Evolutionary conservation across 495 filamentous ascomycete species (phyloP).

Genomic region (Hypoxylon perforatum): DNA sequence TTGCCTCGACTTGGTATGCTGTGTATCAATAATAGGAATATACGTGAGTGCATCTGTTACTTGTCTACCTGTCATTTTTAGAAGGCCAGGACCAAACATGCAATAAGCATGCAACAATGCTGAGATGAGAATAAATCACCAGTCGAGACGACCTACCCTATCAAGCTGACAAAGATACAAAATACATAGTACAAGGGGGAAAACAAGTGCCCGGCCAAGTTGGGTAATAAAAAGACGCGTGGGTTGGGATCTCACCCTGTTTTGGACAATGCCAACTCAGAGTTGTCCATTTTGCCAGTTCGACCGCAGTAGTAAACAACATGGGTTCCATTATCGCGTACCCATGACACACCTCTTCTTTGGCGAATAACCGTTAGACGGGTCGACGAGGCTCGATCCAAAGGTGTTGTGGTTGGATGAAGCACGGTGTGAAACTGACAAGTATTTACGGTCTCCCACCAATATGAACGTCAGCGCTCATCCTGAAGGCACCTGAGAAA

Average conservation of each 20-base stretch:
- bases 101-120: slow-evolving; percentile 36
- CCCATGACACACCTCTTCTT: slow-evolving; percentile 34
- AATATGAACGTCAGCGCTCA: slow-evolving; percentile 7
- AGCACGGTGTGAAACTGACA: slow-evolving; percentile 27
- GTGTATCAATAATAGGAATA: slow-evolving; percentile 20
- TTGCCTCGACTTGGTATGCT: slow-evolving; percentile 1
- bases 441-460: slow-evolving; percentile 17
- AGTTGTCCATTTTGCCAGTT: slow-evolving; percentile 37
- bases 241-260: slow-evolving; percentile 35
- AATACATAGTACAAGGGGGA: slow-evolving; percentile 6
- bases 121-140: slow-evolving; percentile 34
- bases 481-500: slow-evolving; percentile 8
- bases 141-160: slow-evolving; percentile 24
- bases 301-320: slow-evolving; percentile 35
- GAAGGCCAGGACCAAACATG: slow-evolving; percentile 9
- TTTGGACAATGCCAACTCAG: slow-evolving; percentile 47
- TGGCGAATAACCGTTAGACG: slow-evolving; percentile 34
- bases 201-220: slow-evolving; percentile 12
- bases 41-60: slow-evolving; percentile 3
- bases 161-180: slow-evolving; percentile 8
- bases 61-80: slow-evolving; percentile 18
- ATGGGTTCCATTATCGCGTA: slow-evolving; percentile 35
- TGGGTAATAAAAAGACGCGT: slow-evolving; percentile 37
- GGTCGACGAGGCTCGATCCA: slow-evolving; percentile 17
- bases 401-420: slow-evolving; percentile 16